Evolutionary conservation across 306 rosid genomes (phyloP), one percentile per base, ranked within the genome.

Genomic region (Castanea sativa): DNA sequence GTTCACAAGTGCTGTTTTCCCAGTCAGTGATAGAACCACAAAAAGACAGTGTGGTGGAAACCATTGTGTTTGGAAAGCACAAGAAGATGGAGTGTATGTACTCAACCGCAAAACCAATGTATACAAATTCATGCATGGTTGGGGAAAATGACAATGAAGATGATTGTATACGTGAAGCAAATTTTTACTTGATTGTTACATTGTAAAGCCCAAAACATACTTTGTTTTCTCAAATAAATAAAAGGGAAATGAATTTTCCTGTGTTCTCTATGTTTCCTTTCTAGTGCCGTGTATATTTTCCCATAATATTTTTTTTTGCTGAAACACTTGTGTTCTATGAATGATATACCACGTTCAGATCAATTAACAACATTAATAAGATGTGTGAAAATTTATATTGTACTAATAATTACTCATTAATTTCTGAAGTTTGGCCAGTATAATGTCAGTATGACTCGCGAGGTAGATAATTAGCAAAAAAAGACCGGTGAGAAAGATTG

Each of bases 1-100:
- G 27, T 68, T 1, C 38, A 68, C 72, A n/a, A 68, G 52, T 8
- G 5, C 20, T 8, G 29, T 4, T 35, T 15, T 68, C 52, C 4
- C 15, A 23, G 72, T 68, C 25, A 68, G 72, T n/a, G 72, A 68
- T n/a, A 6, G 2, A 68, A 2, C 3, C 11, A 68, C 72, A 5
- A 68, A n/a, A 11, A 68, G 72, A 35, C 23, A 68, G 27, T 68
- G 72, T 23, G 72, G 72, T 0, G 72, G 72, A 35, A 68, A 68
- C 52, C 72, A 68, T 8, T 68, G 72, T 12, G 20, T 35, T 14
- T 68, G 72, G 72, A 68, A 68, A 68, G 72, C 53, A 35, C 15
- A 68, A 19, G 72, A 68, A 1, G 20, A 20, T 19, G 72, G 72
- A 68, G 23, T 35, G 1, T 68, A 35, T 15, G 16, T 68, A 1